A percentile compares a stretch with the other conserved stretches of the same genome.
These are phyloP conservation scores for Mitragyna speciosa DNA, from an alignment of 257 asterid genomes.

Conservation along the genomic window DNA sequence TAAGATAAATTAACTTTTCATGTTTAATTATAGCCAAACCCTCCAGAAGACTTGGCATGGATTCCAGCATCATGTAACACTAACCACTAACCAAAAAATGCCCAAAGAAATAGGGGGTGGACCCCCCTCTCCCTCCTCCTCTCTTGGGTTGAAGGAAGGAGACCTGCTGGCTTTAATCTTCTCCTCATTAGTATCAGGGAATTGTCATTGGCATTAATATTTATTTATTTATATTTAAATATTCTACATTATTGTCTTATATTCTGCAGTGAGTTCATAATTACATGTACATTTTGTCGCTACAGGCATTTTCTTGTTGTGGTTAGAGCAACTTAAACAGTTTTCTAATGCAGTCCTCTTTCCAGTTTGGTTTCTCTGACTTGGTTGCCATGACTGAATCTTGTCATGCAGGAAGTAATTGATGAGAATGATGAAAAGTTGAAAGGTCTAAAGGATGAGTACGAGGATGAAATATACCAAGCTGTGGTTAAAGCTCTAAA, in stretches of 20 bases:
- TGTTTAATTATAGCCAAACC: background rate
- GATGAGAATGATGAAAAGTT: slow-evolving; percentile 26
- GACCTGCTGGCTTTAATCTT: background rate
- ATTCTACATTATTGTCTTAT: background rate
- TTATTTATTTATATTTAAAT: background rate
- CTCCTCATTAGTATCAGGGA: background rate
- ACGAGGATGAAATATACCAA: slow-evolving; percentile 19
- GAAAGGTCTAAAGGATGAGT: slow-evolving; percentile 7
- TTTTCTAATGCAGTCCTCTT: background rate
- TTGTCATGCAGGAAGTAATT: slow-evolving; percentile 21
- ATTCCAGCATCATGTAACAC: background rate
- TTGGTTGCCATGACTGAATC: background rate
- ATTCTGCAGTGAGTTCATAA: background rate
- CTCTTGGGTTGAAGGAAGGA: background rate
- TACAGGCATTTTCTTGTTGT: background rate
- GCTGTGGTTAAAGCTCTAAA: slow-evolving; percentile 24
- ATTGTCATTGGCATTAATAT: background rate
- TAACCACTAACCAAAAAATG: background rate
- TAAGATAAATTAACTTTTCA: too few species aligned
- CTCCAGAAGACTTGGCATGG: background rate
- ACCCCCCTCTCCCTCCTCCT: too few species aligned
- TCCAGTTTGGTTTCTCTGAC: background rate
- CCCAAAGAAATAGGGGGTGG: background rate
- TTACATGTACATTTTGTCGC: background rate
- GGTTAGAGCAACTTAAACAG: background rate